Evolutionary conservation across 192 early-diverging fungal species (phyloP).

Genomic region (Backusella parvicylindrica): DNA sequence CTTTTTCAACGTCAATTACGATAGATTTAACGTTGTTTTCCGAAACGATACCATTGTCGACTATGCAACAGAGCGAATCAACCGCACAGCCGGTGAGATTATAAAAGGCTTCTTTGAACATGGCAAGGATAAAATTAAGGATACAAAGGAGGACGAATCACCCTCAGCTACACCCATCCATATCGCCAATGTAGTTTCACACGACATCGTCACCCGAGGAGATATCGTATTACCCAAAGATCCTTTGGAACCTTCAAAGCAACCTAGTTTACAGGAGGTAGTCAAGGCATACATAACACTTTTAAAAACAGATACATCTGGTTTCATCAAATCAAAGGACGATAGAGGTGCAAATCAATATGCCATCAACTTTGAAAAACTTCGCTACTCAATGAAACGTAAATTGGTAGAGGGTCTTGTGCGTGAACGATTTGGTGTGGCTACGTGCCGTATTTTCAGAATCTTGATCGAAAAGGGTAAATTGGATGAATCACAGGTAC

Average conservation of each 20-base stretch:
- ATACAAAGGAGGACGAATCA: conserved; percentile 46
- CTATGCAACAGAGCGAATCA: conserved; percentile 56
- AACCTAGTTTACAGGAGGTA: conserved; percentile 32
- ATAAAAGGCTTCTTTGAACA: conserved; percentile 54
- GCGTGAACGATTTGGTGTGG: conserved; percentile 54
- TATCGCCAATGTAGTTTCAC: conserved; percentile 44
- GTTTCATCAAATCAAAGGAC: conserved; percentile 55
- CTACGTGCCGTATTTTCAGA: conserved; percentile 59
- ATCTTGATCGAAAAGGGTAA: conserved; percentile 70
- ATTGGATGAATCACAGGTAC: conserved; percentile 70
- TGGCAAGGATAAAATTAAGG: conserved; percentile 55
- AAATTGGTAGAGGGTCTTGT: conserved; percentile 54
- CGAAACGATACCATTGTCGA: conserved; percentile 62
- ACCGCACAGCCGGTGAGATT: conserved; percentile 58
- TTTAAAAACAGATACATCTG: conserved; percentile 47
- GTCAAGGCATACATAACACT: conserved; percentile 60
- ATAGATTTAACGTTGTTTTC: conserved; percentile 61
- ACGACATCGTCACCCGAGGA: conserved; percentile 24
- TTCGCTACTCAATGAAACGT: conserved; percentile 51
- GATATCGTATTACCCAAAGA: conserved; percentile 23
- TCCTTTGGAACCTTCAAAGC: background rate
- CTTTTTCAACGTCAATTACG: conserved; percentile 64
- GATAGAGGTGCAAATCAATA: conserved; percentile 57
- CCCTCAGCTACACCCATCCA: conserved; percentile 44
- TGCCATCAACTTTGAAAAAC: conserved; percentile 54